Conservation (phyloP, 2,329 filamentous ascomycete genomes). For the Aspergillus amoenus region DNA sequence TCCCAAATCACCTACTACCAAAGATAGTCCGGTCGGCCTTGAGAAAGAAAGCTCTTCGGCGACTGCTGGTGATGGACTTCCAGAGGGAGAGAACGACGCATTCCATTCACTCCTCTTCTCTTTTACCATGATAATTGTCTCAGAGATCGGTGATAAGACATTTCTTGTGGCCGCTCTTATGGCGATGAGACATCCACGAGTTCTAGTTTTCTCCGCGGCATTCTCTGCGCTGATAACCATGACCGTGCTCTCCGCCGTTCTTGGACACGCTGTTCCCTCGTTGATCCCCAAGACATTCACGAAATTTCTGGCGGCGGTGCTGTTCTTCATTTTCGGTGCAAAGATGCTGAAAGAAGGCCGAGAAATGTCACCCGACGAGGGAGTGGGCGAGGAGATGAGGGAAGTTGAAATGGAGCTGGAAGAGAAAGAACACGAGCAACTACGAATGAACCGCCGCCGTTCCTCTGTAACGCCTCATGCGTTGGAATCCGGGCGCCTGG, state of each 20-base stretch:
- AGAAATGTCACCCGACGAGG: conserved; percentile 84
- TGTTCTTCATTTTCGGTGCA: conserved; percentile 88
- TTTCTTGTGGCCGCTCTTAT: conserved; percentile 96
- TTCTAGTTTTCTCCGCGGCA: conserved; percentile 93
- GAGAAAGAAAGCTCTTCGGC: conserved; percentile 35
- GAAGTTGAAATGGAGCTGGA: conserved; percentile 93
- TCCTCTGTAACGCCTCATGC: conserved; percentile 72
- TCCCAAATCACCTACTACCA: conserved; percentile 58
- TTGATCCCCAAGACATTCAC: conserved; percentile 89
- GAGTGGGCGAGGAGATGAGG: conserved; percentile 94
- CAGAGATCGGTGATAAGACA: conserved; percentile 97
- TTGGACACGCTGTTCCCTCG: conserved; percentile 88
- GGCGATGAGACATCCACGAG: conserved; percentile 96
- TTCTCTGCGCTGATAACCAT: conserved; percentile 87
- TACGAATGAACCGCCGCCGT: conserved; percentile 64
- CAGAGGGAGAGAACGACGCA: conserved; percentile 55
- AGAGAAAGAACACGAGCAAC: conserved; percentile 80
- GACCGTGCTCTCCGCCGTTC: conserved; percentile 89
- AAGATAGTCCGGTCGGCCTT: conserved; percentile 32
- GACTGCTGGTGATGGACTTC: conserved; percentile 31
- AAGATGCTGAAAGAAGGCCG: conserved; percentile 84
- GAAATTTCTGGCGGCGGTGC: conserved; percentile 75
- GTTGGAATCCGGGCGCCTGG: conserved; percentile 74
- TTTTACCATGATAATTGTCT: conserved; percentile 95
- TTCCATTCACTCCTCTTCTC: conserved; percentile 88